Evolutionary conservation across 306 rosid genomes (phyloP).

Genomic region (Cajanus cajan): DNA sequence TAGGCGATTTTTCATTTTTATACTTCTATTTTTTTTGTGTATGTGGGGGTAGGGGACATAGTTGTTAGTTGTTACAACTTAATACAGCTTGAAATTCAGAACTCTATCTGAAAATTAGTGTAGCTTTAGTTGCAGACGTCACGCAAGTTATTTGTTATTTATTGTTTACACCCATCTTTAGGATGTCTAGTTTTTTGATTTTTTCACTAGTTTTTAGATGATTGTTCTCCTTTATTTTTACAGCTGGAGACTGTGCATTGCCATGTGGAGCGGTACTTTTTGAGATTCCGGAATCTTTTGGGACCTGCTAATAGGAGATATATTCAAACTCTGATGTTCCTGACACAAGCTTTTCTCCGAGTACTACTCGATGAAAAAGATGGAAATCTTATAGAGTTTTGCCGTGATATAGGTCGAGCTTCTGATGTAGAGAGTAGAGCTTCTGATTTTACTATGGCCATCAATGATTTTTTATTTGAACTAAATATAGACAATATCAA

Average conservation of each 20-base stretch:
- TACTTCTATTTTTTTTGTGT: background rate
- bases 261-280: slow-evolving; percentile 68
- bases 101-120: background rate
- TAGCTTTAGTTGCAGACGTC: slow-evolving; percentile 9
- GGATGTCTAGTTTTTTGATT: background rate
- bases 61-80: background rate
- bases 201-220: slow-evolving; percentile 22
- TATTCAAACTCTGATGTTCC: slow-evolving; percentile 80
- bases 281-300: slow-evolving; percentile 68
- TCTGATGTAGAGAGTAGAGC: slow-evolving; percentile 43
- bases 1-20: background rate
- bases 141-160: slow-evolving; percentile 4
- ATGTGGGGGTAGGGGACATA: no score
- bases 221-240: slow-evolving; percentile 24
- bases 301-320: slow-evolving; percentile 95
- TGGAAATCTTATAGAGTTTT: slow-evolving; percentile 30
- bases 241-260: slow-evolving; percentile 83
- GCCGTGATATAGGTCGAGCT: slow-evolving; percentile 41
- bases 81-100: background rate
- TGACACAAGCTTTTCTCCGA: slow-evolving; percentile 68
- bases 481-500: slow-evolving; percentile 85
- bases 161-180: slow-evolving; percentile 17
- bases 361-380: slow-evolving; percentile 49
- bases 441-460: slow-evolving; percentile 62
- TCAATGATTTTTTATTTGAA: slow-evolving; percentile 82